phyloP scores from a whole-genome alignment of 257 asterid species.

The Nicotiana noctiflora region DNA sequence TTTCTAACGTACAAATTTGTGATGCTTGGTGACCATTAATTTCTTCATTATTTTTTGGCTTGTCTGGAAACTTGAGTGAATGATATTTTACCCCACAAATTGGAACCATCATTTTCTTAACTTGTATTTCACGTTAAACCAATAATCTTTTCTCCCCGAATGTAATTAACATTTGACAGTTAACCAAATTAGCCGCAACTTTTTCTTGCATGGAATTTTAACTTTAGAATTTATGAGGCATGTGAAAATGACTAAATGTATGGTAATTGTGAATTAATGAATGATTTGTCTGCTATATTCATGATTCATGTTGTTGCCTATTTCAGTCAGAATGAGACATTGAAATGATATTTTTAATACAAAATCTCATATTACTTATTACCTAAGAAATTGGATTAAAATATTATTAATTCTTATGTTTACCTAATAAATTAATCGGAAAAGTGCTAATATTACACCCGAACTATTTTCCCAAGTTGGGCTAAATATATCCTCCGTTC shows the following conservation, averaged over 20 bases:
- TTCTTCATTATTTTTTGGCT: background rate
- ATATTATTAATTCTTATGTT: too few relatives aligned
- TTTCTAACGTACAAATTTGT: background rate
- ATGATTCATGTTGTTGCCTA: background rate
- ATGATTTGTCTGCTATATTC: too few relatives aligned
- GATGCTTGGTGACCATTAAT: background rate
- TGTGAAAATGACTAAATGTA: background rate
- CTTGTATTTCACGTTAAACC: background rate
- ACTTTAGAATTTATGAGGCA: background rate
- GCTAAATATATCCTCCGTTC: too few relatives aligned
- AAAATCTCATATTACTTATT: background rate
- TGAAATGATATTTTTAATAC: background rate
- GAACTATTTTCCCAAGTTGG: too few relatives aligned
- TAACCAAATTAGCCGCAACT: background rate
- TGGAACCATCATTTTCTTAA: background rate
- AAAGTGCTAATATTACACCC: too few relatives aligned
- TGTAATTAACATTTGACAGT: background rate
- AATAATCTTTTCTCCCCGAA: background rate
- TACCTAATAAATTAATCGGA: too few relatives aligned
- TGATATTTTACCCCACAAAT: background rate
- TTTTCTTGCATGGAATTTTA: background rate
- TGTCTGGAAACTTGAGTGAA: background rate
- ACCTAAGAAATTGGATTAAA: background rate
- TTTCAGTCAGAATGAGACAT: background rate
- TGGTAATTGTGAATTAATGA: too few relatives aligned